phyloP scores from a whole-genome alignment of 129 eudicot species.

The Kitagawia praeruptora region DNA sequence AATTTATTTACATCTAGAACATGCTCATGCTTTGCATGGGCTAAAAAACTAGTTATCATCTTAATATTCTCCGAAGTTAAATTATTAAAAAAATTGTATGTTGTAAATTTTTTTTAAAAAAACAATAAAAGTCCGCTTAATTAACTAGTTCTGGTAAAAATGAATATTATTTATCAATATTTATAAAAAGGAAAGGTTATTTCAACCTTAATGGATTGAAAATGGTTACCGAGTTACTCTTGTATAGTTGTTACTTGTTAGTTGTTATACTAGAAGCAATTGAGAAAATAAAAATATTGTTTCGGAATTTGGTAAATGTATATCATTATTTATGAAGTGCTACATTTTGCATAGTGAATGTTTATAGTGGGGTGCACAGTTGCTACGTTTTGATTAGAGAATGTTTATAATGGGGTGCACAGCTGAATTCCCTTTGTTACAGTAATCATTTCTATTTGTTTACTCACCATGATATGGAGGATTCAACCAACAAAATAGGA shows the following conservation, averaged over 20 bases:
- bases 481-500: background rate
- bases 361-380: background rate
- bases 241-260: background rate
- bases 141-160: too few relatives aligned
- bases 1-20: too few relatives aligned
- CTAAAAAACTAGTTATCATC: too few relatives aligned
- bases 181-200: background rate
- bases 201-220: background rate
- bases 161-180: background rate
- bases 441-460: background rate
- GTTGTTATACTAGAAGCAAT: background rate
- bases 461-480: background rate
- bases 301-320: background rate
- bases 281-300: background rate
- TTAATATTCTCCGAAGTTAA: too few relatives aligned
- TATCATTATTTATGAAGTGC: background rate
- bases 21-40: too few relatives aligned
- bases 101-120: too few relatives aligned
- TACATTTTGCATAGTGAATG: background rate
- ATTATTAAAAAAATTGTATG: too few relatives aligned
- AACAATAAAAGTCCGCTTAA: too few relatives aligned
- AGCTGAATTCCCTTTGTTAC: background rate
- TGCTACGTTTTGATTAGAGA: background rate
- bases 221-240: background rate
- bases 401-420: background rate